Conservation (phyloP, 176 grass and related monocot species). For the Pontederia paniculata region DNA sequence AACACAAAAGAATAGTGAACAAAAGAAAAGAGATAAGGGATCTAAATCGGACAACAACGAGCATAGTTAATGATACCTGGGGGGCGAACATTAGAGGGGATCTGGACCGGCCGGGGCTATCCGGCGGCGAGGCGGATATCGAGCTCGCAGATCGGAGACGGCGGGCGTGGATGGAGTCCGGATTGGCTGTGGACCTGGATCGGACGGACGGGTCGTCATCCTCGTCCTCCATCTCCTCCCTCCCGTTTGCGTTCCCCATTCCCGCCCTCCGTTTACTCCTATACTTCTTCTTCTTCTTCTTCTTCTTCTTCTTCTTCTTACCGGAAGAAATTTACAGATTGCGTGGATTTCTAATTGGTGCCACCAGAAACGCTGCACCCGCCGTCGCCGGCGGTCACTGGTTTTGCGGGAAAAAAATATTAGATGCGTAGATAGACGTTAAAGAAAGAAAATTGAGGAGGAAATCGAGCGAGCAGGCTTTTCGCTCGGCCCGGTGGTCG, state of each 20-base stretch:
- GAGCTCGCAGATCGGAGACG: constrained; percentile 33
- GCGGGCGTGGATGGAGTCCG: constrained; percentile 28
- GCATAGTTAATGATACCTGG: constrained; percentile 55
- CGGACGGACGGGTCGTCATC: constrained; percentile 42
- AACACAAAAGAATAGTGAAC: background rate
- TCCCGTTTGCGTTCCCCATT: constrained; percentile 88
- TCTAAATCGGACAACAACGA: background rate
- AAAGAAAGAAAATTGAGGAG: too few species aligned
- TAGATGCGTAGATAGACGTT: too few species aligned
- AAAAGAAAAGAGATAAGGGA: background rate
- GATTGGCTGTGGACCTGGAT: constrained; percentile 34
- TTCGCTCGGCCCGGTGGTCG: too few species aligned
- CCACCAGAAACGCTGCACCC: too few species aligned
- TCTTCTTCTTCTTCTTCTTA: too few species aligned
- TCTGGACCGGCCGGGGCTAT: constrained; percentile 60
- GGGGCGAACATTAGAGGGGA: constrained; percentile 97
- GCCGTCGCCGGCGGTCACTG: too few species aligned
- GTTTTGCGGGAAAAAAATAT: too few species aligned
- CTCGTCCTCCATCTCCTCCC: constrained; percentile 45
- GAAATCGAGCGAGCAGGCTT: too few species aligned
- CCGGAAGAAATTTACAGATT: too few species aligned
- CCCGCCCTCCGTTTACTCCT: constrained; percentile 5
- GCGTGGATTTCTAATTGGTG: too few species aligned
- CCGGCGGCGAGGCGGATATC: constrained; percentile 39
- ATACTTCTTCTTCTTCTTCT: too few species aligned